A percentile compares a stretch with the other conserved stretches of the same genome.
These are phyloP conservation scores for Filobasidium uniguttulatum DNA, from an alignment of 1,284 basidiomycete species.

Conservation along the genomic window DNA sequence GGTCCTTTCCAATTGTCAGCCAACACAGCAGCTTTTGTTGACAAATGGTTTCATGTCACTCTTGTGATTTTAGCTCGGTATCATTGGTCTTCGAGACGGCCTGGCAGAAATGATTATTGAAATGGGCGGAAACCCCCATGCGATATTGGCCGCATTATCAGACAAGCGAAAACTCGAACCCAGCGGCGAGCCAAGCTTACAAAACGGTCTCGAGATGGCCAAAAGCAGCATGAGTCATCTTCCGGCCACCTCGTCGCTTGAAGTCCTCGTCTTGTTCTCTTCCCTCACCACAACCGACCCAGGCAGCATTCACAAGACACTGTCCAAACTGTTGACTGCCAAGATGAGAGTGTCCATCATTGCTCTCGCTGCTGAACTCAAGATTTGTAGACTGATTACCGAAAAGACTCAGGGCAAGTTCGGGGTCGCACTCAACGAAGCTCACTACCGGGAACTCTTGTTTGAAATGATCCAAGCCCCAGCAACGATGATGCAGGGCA, in stretches of 20 bases:
- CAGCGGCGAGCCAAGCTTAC: conserved; percentile 80
- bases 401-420: conserved; percentile 82
- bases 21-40: neutral
- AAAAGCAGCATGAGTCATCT: conserved; percentile 86
- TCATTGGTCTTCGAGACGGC: conserved; percentile 81
- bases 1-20: neutral
- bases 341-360: conserved; percentile 86
- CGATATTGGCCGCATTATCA: conserved; percentile 69
- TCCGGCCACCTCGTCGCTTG: conserved; percentile 85
- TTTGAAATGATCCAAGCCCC: conserved; percentile 95
- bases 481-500: conserved; percentile 48
- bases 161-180: conserved; percentile 83
- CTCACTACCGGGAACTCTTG: conserved; percentile 85
- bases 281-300: conserved; percentile 94
- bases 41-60: no score
- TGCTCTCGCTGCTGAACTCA: conserved; percentile 89
- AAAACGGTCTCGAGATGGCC: conserved; percentile 95
- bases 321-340: conserved; percentile 63
- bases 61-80: conserved; percentile 53
- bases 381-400: conserved; percentile 81
- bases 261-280: conserved; percentile 85
- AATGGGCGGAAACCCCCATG: conserved; percentile 89
- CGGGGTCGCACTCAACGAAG: conserved; percentile 91
- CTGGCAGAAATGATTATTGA: conserved; percentile 73
- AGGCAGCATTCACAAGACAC: conserved; percentile 85